Conservation (phyloP, 139 green algal species). For the Diplosphaera chodatii region DNA sequence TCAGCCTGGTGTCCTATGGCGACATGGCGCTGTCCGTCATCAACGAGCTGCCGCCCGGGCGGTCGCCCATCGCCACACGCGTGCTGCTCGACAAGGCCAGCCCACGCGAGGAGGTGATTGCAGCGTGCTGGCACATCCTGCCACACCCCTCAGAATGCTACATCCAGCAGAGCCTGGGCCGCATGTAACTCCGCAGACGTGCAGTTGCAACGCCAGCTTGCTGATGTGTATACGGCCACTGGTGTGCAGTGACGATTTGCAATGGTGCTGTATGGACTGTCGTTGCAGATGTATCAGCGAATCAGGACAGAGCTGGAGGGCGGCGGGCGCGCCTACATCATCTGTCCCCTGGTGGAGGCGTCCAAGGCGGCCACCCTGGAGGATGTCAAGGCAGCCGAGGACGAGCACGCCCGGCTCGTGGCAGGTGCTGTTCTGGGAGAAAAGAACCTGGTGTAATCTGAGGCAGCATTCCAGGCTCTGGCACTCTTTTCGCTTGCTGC, state of each 20-base stretch:
- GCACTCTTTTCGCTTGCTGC: too few species aligned
- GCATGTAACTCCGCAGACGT: too few species aligned
- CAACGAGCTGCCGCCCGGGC: slow-evolving; percentile 61
- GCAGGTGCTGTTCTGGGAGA: background rate
- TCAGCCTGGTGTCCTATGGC: slow-evolving; percentile 72
- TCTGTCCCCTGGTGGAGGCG: slow-evolving; percentile 52
- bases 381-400: slow-evolving; percentile 36
- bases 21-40: slow-evolving; percentile 55
- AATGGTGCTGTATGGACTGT: too few species aligned
- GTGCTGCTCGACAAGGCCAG: slow-evolving; percentile 29
- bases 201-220: too few species aligned
- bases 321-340: slow-evolving; percentile 41
- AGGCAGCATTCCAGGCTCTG: too few species aligned
- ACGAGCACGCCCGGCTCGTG: slow-evolving; percentile 35
- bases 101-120: slow-evolving; percentile 32
- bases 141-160: too few species aligned
- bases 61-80: slow-evolving; percentile 44
- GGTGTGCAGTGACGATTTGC: too few species aligned
- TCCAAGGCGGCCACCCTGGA: slow-evolving; percentile 25
- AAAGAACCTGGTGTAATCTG: too few species aligned
- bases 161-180: background rate
- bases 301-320: slow-evolving; percentile 48
- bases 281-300: slow-evolving; percentile 33
- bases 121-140: too few species aligned
- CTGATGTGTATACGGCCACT: too few species aligned